These are phyloP conservation scores for Candida germanica DNA, from an alignment of 805 yeast genomes.

Conservation along the genomic window DNA sequence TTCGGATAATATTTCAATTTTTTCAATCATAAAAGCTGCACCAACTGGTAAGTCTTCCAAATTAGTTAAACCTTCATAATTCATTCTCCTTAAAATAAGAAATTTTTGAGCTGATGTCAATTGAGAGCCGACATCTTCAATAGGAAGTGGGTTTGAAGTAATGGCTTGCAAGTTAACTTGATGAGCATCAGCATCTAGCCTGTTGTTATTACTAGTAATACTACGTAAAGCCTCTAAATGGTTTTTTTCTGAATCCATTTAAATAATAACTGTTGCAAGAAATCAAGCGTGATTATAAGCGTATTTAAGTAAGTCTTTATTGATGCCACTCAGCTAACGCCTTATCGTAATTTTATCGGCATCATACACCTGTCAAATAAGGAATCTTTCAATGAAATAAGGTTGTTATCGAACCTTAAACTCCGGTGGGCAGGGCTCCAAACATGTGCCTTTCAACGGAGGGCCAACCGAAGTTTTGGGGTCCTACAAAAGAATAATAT, in stretches of 20 bases:
- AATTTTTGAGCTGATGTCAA: conserved; percentile 26
- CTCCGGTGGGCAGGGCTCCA: too few relatives aligned
- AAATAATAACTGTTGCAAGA: too few relatives aligned
- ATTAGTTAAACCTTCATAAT: conserved; percentile 22
- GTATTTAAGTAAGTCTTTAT: too few relatives aligned
- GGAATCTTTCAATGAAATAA: too few relatives aligned
- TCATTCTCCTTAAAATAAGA: conserved; percentile 24
- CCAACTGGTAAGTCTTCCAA: conserved; percentile 28
- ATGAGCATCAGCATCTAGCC: conserved; percentile 1
- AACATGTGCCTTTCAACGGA: too few relatives aligned
- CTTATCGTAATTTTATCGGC: too few relatives aligned
- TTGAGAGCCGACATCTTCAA: conserved; percentile 23
- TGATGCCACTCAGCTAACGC: too few relatives aligned
- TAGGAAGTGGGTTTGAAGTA: conserved; percentile 21
- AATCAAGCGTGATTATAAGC: too few relatives aligned
- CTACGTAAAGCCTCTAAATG: neutral
- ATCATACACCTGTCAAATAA: too few relatives aligned
- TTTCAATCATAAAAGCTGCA: conserved; percentile 40
- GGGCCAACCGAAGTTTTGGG: too few relatives aligned
- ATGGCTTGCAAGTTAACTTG: conserved; percentile 14
- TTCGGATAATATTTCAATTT: conserved; percentile 29
- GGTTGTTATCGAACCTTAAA: too few relatives aligned
- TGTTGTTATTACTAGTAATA: conserved; percentile 1
- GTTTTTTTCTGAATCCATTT: neutral
- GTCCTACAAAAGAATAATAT: too few relatives aligned